phyloP scores from a whole-genome alignment of 352 stramenopile genomes.

The Achlya hypogyna region DNA sequence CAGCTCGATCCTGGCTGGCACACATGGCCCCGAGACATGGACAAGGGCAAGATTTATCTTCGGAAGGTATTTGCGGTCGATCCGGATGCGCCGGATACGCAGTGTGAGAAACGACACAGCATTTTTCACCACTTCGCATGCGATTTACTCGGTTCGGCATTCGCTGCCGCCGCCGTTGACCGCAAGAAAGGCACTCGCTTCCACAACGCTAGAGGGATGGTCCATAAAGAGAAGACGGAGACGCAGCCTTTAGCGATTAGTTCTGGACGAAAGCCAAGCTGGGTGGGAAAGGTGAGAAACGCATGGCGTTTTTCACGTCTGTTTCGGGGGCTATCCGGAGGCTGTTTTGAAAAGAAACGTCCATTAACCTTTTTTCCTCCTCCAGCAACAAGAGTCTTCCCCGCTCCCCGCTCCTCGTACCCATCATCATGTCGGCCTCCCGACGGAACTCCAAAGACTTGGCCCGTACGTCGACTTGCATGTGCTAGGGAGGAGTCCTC shows the following conservation, averaged over 20 bases:
- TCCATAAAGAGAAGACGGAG: too few species aligned
- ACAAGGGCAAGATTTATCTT: not conserved
- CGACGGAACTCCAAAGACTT: constrained; percentile 17
- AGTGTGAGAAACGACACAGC: too few species aligned
- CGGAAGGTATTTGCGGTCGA: not conserved
- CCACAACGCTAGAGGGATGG: too few species aligned
- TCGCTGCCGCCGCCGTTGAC: too few species aligned
- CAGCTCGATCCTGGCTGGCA: too few species aligned
- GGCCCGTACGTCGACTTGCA: not conserved
- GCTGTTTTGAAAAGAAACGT: not conserved
- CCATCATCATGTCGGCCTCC: constrained; percentile 9
- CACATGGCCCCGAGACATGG: not conserved
- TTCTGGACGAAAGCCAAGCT: too few species aligned
- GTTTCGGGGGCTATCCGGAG: not conserved
- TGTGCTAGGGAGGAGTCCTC: not conserved
- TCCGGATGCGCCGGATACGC: not conserved
- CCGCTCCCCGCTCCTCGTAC: not conserved
- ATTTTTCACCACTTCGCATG: too few species aligned
- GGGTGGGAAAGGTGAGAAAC: not conserved
- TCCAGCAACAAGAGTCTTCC: not conserved
- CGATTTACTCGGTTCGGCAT: too few species aligned
- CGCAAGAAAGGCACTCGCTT: too few species aligned
- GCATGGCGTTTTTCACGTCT: not conserved
- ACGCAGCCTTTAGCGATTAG: too few species aligned
- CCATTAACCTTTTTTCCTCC: not conserved